Evolutionary conservation across 352 stramenopile species (phyloP).

Genomic region (Phytophthora tentaculata): DNA sequence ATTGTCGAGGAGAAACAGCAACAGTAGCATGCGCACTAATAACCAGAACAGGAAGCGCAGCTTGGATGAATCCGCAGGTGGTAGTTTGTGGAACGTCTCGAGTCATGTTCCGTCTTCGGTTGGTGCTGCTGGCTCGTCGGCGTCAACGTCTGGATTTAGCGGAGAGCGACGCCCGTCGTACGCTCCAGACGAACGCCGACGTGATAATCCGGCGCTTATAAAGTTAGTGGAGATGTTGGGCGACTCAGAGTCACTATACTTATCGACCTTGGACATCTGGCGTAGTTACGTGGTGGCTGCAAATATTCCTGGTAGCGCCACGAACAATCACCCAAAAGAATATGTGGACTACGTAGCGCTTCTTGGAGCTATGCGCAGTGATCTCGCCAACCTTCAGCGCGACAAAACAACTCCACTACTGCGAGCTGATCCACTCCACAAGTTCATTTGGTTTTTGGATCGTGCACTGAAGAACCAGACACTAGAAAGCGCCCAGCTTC

Average conservation of each 20-base stretch:
- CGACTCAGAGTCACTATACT: constrained; percentile 84
- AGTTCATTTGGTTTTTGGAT: constrained; percentile 91
- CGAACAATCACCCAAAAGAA: constrained; percentile 69
- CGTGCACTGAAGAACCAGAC: constrained; percentile 79
- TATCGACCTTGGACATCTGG: constrained; percentile 80
- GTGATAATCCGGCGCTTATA: constrained; percentile 65
- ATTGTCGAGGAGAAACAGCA: constrained; percentile 37
- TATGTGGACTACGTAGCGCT: constrained; percentile 88
- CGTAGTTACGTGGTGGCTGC: constrained; percentile 75
- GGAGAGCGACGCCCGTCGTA: constrained; percentile 37
- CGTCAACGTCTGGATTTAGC: constrained; percentile 35
- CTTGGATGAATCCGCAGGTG: constrained; percentile 38
- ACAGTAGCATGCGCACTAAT: constrained; percentile 17
- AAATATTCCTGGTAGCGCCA: constrained; percentile 68
- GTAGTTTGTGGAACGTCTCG: constrained; percentile 68
- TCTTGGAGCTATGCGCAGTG: constrained; percentile 76
- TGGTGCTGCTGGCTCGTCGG: constrained; percentile 32
- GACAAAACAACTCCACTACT: constrained; percentile 78
- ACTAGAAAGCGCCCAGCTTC: constrained; percentile 67
- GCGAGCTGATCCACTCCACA: constrained; percentile 81
- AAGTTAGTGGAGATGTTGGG: constrained; percentile 83
- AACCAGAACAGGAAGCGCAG: constrained; percentile 39
- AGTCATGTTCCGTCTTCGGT: constrained; percentile 69
- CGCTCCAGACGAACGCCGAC: constrained; percentile 70
- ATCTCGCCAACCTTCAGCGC: constrained; percentile 83